Percentiles rank a stretch among this genome's conserved stretches.
These are phyloP conservation scores for Closterium sp. DNA, from an alignment of 139 green algal genomes.

Conservation along the genomic window DNA sequence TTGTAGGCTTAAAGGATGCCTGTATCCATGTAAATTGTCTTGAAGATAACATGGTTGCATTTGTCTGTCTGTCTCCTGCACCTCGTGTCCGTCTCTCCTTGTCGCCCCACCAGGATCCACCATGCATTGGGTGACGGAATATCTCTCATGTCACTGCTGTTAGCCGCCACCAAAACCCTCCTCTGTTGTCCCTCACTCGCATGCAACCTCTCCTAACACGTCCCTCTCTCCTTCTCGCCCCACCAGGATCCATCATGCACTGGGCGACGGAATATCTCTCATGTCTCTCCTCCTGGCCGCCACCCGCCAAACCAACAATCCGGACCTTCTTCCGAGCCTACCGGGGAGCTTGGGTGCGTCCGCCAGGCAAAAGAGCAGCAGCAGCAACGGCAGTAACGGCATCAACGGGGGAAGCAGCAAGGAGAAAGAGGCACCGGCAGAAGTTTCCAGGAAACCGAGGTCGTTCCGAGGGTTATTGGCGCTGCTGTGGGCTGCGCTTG, in stretches of 20 bases:
- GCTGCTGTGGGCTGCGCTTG: neutral
- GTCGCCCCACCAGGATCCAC: conserved; percentile 14
- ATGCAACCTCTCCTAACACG: too few species aligned
- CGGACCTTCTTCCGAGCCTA: conserved; percentile 5
- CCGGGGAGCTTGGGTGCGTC: neutral
- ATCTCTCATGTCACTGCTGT: conserved; percentile 39
- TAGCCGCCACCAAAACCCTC: too few species aligned
- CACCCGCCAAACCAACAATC: conserved; percentile 19
- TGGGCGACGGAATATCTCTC: conserved; percentile 36
- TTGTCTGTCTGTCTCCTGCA: too few species aligned
- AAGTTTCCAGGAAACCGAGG: too few species aligned
- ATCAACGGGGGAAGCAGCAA: neutral
- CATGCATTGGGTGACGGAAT: conserved; percentile 26
- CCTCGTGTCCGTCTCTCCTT: too few species aligned
- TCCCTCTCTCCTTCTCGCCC: neutral
- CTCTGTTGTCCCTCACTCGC: too few species aligned
- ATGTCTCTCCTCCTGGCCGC: conserved; percentile 39
- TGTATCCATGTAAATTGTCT: too few species aligned
- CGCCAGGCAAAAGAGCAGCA: neutral
- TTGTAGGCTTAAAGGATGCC: too few species aligned
- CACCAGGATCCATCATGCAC: conserved; percentile 28
- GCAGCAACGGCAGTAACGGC: neutral
- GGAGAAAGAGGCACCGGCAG: too few species aligned
- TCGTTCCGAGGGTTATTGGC: neutral
- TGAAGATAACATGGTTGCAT: too few species aligned